phyloP scores from a whole-genome alignment of 2,329 filamentous ascomycete genomes.

The Elsinoe necatrix region DNA sequence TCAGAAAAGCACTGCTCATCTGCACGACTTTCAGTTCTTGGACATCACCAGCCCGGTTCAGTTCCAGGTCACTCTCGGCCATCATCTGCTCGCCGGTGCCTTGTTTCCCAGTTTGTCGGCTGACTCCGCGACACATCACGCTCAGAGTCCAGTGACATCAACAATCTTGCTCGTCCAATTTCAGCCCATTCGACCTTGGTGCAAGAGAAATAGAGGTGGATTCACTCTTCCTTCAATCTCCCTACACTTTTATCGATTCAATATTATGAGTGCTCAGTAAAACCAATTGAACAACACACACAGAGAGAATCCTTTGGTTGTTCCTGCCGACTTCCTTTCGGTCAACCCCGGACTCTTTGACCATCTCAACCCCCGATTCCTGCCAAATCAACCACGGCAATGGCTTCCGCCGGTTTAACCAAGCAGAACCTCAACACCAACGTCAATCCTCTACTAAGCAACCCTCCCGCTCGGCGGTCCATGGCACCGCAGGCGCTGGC shows the following conservation, averaged over 20 bases:
- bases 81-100: conserved; percentile 10
- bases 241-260: not conserved
- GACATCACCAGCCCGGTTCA: not conserved
- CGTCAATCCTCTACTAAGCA: conserved; percentile 7
- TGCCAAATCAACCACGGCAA: conserved; percentile 1
- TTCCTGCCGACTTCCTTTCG: not conserved
- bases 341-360: conserved; percentile 4
- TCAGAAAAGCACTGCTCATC: not conserved
- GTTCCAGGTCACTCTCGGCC: not conserved
- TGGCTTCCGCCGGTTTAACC: conserved; percentile 5
- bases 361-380: not conserved
- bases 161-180: not conserved
- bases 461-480: conserved; percentile 2
- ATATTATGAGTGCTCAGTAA: not conserved
- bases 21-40: not conserved
- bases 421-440: conserved; percentile 4
- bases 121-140: conserved; percentile 10
- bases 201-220: not conserved
- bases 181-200: not conserved
- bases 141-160: conserved; percentile 11
- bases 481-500: not conserved
- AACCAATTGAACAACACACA: not conserved
- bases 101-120: conserved; percentile 11
- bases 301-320: conserved; percentile 3
- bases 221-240: not conserved